A percentile compares a stretch with the other conserved stretches of the same genome.
These are phyloP conservation scores for Brassica napus DNA, from an alignment of 345 rosid genomes.

Conservation along the genomic window DNA sequence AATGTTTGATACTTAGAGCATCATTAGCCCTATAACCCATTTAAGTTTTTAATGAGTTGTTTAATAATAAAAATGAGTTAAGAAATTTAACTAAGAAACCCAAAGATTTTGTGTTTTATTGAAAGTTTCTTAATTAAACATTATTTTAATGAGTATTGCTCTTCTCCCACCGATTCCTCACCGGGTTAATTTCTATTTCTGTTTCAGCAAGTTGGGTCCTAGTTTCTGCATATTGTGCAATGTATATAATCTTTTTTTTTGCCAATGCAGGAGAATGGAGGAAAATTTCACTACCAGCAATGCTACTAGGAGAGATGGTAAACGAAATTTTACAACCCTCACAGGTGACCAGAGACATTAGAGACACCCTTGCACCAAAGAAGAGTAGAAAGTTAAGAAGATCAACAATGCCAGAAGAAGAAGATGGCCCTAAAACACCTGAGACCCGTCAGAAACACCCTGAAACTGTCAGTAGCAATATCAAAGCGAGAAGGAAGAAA, in stretches of 20 bases:
- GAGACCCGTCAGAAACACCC: constrained; percentile 47
- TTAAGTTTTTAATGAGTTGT: no score
- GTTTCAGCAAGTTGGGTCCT: background rate
- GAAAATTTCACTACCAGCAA: constrained; percentile 92
- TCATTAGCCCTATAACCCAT: no score
- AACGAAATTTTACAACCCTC: constrained; percentile 90
- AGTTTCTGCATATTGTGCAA: constrained; percentile 7
- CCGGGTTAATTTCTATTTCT: constrained; percentile 44
- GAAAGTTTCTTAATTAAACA: no score
- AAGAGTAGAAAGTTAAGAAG: constrained; percentile 38
- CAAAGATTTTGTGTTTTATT: no score
- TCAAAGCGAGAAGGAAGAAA: constrained; percentile 69
- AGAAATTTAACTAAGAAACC: no score
- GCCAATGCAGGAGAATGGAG: constrained; percentile 70
- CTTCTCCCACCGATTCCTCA: constrained; percentile 22
- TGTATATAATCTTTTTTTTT: background rate
- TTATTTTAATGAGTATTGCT: no score
- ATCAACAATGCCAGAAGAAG: constrained; percentile 39
- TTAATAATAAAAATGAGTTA: no score
- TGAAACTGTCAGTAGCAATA: constrained; percentile 62
- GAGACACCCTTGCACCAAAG: constrained; percentile 58
- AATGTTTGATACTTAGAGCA: background rate
- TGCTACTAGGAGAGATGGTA: constrained; percentile 92
- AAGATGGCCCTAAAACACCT: constrained; percentile 70
- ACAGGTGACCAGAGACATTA: constrained; percentile 73